Percentiles rank a stretch among this genome's conserved stretches.
Conservation (phyloP, 2,329 filamentous ascomycete genomes). For the Microcyclospora tardicrescens region DNA sequence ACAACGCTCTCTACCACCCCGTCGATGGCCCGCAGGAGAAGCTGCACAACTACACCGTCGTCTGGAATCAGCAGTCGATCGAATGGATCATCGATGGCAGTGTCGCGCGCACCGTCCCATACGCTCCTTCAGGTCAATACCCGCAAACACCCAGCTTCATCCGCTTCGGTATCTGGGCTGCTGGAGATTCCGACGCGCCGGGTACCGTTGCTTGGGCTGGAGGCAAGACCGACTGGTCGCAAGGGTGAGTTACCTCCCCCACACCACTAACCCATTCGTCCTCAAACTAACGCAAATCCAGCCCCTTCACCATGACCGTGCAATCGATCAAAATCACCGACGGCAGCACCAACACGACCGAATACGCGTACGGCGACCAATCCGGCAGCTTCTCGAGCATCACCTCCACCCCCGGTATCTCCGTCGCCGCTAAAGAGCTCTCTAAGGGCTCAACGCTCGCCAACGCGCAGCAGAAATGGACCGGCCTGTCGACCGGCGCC, state of each 20-base stretch:
- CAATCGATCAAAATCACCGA: constrained; percentile 23
- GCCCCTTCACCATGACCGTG: constrained; percentile 25
- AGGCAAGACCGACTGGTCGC: constrained; percentile 20
- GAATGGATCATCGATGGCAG: constrained; percentile 58
- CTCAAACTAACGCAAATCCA: constrained; percentile 3
- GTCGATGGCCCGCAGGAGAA: constrained; percentile 45
- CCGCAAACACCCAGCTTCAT: constrained; percentile 66
- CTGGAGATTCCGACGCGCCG: constrained; percentile 61
- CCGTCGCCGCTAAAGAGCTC: constrained; percentile 16
- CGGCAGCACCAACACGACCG: constrained; percentile 21
- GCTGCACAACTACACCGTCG: constrained; percentile 56
- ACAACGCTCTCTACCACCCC: constrained; percentile 51
- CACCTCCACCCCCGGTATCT: constrained; percentile 25
- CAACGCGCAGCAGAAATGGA: constrained; percentile 31
- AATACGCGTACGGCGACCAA: constrained; percentile 29
- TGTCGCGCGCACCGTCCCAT: constrained; percentile 50
- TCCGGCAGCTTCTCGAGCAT: constrained; percentile 32
- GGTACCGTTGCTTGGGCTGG: constrained; percentile 28
- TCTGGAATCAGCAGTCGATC: constrained; percentile 55
- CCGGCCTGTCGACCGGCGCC: constrained; percentile 30
- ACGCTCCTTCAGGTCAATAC: constrained; percentile 29
- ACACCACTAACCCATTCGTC: not conserved
- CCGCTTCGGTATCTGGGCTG: constrained; percentile 67
- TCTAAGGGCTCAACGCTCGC: constrained; percentile 31
- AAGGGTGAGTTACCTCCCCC: constrained; percentile 13